A percentile compares a stretch with the other conserved stretches of the same genome.
phyloP scores from a whole-genome alignment of 2,329 filamentous ascomycete species.

The Colletotrichum filicis region DNA sequence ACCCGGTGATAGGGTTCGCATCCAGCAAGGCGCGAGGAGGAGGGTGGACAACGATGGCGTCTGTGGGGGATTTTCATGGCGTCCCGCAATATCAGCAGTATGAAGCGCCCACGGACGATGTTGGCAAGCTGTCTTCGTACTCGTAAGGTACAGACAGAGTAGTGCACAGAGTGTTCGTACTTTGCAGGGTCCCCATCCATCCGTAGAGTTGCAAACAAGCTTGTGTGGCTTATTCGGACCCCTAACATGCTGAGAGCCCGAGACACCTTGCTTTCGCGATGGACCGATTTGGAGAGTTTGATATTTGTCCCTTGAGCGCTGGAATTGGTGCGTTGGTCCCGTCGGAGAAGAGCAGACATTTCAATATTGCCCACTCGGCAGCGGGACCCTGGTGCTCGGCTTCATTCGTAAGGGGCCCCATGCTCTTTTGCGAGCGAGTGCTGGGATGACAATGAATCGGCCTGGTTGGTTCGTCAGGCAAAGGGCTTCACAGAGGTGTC shows the following conservation, averaged over 20 bases:
- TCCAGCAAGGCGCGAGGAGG: not conserved
- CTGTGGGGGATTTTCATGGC: conserved; percentile 18
- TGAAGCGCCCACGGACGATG: not conserved
- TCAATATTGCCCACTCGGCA: conserved; percentile 1
- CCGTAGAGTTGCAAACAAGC: not conserved
- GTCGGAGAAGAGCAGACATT: not conserved
- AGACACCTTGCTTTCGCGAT: not conserved
- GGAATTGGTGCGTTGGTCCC: not conserved
- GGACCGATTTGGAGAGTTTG: not conserved
- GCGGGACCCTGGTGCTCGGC: not conserved
- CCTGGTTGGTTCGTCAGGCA: not conserved
- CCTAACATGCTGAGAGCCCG: not conserved
- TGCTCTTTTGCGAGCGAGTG: not conserved
- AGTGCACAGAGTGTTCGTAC: not conserved
- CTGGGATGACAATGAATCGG: not conserved
- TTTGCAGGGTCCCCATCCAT: not conserved
- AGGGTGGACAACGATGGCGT: conserved; percentile 5
- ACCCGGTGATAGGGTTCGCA: not conserved
- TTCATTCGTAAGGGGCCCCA: not conserved
- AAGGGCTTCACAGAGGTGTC: not conserved
- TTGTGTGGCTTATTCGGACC: not conserved
- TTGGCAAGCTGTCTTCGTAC: not conserved
- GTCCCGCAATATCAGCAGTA: not conserved
- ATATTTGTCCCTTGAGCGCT: not conserved
- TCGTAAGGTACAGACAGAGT: not conserved